phyloP scores from a whole-genome alignment of 2,329 filamentous ascomycete species.

The Aspergillus sp. region DNA sequence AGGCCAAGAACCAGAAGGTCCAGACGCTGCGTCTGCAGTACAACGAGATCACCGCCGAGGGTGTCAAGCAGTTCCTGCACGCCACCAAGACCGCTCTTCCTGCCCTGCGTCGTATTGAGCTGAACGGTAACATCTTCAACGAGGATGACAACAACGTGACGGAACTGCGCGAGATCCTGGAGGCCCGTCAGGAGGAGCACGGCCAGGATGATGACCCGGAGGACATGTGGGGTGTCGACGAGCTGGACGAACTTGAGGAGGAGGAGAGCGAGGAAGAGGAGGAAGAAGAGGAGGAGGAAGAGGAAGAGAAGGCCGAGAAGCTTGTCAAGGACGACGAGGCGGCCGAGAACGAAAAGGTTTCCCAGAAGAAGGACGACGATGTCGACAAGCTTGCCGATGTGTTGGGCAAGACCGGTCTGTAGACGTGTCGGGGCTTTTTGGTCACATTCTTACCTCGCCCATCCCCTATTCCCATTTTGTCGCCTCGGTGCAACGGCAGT shows the following conservation, averaged over 20 bases:
- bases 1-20: constrained; percentile 76
- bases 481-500: constrained; percentile 7
- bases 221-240: constrained; percentile 82
- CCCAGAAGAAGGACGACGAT: constrained; percentile 74
- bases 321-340: constrained; percentile 67
- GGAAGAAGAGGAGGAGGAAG: constrained; percentile 61
- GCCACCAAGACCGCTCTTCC: constrained; percentile 71
- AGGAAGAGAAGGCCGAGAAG: constrained; percentile 58
- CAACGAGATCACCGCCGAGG: constrained; percentile 85
- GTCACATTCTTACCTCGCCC: not conserved
- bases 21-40: constrained; percentile 83
- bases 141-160: constrained; percentile 78
- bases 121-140: constrained; percentile 93
- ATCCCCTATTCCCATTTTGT: not conserved
- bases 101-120: constrained; percentile 77
- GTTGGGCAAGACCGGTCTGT: constrained; percentile 66
- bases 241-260: constrained; percentile 81
- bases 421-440: constrained; percentile 13
- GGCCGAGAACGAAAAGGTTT: constrained; percentile 62
- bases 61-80: constrained; percentile 69
- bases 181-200: constrained; percentile 73
- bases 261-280: constrained; percentile 69
- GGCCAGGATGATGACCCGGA: constrained; percentile 66
- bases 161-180: constrained; percentile 69
- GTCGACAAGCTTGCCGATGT: constrained; percentile 79